Conservation (phyloP, 2,329 filamentous ascomycete genomes). For the Pseudomassariella vexata region DNA sequence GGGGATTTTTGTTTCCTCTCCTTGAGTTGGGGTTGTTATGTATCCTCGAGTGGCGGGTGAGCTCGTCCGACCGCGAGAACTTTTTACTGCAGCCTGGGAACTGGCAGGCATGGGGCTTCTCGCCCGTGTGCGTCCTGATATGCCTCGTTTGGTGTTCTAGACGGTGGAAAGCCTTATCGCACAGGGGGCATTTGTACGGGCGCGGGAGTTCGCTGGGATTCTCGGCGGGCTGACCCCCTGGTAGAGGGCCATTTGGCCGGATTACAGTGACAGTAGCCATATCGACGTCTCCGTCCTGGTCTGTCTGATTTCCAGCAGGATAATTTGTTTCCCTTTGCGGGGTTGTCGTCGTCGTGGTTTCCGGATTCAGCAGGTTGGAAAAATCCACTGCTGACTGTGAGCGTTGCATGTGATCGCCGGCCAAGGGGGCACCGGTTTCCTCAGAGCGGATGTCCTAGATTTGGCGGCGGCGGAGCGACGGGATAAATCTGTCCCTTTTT, state of each 20-base stretch:
- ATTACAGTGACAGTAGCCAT: conserved; percentile 53
- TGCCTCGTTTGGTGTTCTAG: conserved; percentile 89
- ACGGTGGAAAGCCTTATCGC: conserved; percentile 97
- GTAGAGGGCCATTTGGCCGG: conserved; percentile 57
- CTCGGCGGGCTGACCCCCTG: conserved; percentile 57
- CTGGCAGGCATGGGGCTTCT: conserved; percentile 95
- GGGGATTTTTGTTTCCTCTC: conserved; percentile 75
- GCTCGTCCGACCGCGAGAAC: conserved; percentile 92
- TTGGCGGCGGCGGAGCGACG: neutral
- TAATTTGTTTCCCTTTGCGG: conserved; percentile 21
- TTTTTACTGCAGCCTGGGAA: conserved; percentile 95
- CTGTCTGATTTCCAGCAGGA: conserved; percentile 19
- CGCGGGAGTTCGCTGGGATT: conserved; percentile 70
- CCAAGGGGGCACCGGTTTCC: conserved; percentile 22
- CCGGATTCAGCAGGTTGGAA: conserved; percentile 67
- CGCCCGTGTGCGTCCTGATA: conserved; percentile 94
- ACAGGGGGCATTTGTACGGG: conserved; percentile 97
- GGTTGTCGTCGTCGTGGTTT: conserved; percentile 29
- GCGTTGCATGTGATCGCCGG: conserved; percentile 66
- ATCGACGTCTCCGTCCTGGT: conserved; percentile 32
- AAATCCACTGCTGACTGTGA: conserved; percentile 69
- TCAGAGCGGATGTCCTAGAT: too few relatives aligned
- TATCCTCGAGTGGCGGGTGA: conserved; percentile 94
- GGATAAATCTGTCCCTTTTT: neutral
- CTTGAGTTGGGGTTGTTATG: conserved; percentile 98